Evolutionary conservation across 202 grass and related monocot species (phyloP).

Genomic region (Elaeis oleifera): DNA sequence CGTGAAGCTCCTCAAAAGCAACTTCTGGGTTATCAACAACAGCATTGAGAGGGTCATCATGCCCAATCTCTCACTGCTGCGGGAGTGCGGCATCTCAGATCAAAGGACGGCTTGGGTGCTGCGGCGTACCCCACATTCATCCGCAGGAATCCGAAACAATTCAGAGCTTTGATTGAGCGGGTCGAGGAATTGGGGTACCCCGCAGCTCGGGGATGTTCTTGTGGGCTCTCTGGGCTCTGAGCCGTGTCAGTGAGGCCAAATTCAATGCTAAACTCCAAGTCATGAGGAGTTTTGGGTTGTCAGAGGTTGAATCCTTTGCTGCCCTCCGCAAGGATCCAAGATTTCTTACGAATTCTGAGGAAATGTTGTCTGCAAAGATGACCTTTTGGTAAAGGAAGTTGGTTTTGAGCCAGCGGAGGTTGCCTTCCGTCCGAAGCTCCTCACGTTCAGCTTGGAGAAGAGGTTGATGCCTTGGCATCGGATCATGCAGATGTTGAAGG

Average conservation of each 20-base stretch:
- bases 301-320: background rate
- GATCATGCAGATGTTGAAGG: slow-evolving; percentile 24
- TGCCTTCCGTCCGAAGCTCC: slow-evolving; percentile 12
- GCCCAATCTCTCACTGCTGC: slow-evolving; percentile 42
- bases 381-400: slow-evolving; percentile 27
- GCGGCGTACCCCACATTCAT: slow-evolving; percentile 11
- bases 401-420: slow-evolving; percentile 20
- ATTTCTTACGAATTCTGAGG: background rate
- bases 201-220: slow-evolving; percentile 13
- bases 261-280: background rate
- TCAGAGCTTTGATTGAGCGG: slow-evolving; percentile 22
- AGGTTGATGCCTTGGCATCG: slow-evolving; percentile 24
- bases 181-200: slow-evolving; percentile 16
- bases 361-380: too few species aligned
- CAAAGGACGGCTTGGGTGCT: slow-evolving; percentile 7
- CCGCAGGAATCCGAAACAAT: background rate
- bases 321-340: background rate
- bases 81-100: slow-evolving; percentile 24
- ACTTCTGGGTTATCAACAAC: background rate
- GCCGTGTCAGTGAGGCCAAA: background rate
- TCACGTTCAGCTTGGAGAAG: slow-evolving; percentile 34
- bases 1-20: slow-evolving; percentile 1
- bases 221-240: background rate
- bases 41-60: slow-evolving; percentile 23
- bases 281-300: background rate